A percentile compares a stretch with the other conserved stretches of the same genome.
These are phyloP conservation scores for Podospora bellae-mahoneyi DNA, from an alignment of 495 filamentous ascomycete species.

Conservation along the genomic window DNA sequence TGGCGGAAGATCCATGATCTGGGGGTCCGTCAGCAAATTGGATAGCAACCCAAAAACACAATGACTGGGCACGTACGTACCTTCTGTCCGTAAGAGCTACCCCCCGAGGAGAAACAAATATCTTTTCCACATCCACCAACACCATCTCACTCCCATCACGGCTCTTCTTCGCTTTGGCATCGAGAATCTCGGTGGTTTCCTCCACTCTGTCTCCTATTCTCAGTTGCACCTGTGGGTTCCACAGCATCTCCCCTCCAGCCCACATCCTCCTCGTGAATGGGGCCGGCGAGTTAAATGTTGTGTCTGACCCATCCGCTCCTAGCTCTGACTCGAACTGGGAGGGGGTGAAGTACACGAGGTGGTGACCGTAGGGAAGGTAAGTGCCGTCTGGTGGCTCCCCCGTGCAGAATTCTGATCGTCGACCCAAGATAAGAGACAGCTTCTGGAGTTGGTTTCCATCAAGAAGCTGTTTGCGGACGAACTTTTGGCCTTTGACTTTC, in stretches of 20 bases:
- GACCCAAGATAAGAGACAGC: conserved; percentile 52
- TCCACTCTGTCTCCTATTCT: conserved; percentile 50
- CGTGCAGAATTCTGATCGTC: conserved; percentile 32
- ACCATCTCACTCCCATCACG: conserved; percentile 57
- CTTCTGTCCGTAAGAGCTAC: conserved; percentile 53
- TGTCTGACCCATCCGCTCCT: conserved; percentile 59
- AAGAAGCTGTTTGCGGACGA: conserved; percentile 46
- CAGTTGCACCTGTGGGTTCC: conserved; percentile 26
- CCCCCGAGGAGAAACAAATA: conserved; percentile 51
- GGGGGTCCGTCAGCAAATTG: neutral
- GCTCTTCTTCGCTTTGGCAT: conserved; percentile 53
- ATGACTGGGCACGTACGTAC: conserved; percentile 26
- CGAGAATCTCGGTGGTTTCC: conserved; percentile 56
- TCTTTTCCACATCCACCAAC: conserved; percentile 60
- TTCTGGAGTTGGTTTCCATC: conserved; percentile 59
- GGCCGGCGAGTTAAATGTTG: conserved; percentile 53
- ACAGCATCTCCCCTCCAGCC: conserved; percentile 61
- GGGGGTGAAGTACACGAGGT: conserved; percentile 61
- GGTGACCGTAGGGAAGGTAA: conserved; percentile 54
- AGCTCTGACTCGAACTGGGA: conserved; percentile 49
- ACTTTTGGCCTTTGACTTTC: conserved; percentile 12
- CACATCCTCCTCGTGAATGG: conserved; percentile 68
- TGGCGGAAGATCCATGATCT: conserved; percentile 60
- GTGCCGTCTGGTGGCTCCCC: conserved; percentile 36
- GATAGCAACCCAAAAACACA: neutral